phyloP scores from a whole-genome alignment of 768 basidiomycete species.

The Auricularia cornea region DNA sequence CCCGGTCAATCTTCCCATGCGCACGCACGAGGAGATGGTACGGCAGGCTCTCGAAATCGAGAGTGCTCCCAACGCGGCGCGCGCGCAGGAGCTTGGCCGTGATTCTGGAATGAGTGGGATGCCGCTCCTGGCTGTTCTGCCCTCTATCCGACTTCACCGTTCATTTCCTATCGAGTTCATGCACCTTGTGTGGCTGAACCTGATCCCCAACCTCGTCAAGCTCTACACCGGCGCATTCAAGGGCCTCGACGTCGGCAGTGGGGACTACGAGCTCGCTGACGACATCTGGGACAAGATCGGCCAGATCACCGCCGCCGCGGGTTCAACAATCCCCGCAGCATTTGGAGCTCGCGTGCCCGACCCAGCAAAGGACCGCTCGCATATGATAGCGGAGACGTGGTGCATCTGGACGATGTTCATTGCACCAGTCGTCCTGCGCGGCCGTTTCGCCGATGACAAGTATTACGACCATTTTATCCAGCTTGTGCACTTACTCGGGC shows the following conservation, averaged over 20 bases:
- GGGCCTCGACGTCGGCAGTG: not conserved
- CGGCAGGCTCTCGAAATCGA: not conserved
- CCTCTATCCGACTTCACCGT: slow-evolving; percentile 9
- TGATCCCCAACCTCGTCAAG: slow-evolving; percentile 13
- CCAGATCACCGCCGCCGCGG: slow-evolving; percentile 17
- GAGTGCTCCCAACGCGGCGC: not conserved
- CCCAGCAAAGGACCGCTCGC: slow-evolving; percentile 18
- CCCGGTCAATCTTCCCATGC: slow-evolving; percentile 13
- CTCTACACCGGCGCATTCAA: slow-evolving; percentile 16
- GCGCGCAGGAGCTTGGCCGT: slow-evolving; percentile 8
- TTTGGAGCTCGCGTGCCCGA: slow-evolving; percentile 24
- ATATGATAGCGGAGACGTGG: slow-evolving; percentile 31
- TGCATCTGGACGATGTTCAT: slow-evolving; percentile 34
- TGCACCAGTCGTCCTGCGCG: slow-evolving; percentile 29
- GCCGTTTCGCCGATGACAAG: slow-evolving; percentile 20
- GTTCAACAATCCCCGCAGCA: slow-evolving; percentile 17
- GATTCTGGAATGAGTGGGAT: slow-evolving; percentile 15
- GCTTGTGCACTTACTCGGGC: slow-evolving; percentile 12
- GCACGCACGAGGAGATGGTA: slow-evolving; percentile 14
- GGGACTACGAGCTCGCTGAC: not conserved
- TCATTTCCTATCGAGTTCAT: slow-evolving; percentile 22
- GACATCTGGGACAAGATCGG: slow-evolving; percentile 37
- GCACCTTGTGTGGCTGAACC: slow-evolving; percentile 22
- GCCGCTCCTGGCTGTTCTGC: slow-evolving; percentile 2
- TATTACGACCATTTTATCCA: slow-evolving; percentile 37